Evolutionary conservation across 192 early-diverging fungal genomes (phyloP), one percentile per base, ranked within the genome.

Genomic region (Coemansia sp.): DNA sequence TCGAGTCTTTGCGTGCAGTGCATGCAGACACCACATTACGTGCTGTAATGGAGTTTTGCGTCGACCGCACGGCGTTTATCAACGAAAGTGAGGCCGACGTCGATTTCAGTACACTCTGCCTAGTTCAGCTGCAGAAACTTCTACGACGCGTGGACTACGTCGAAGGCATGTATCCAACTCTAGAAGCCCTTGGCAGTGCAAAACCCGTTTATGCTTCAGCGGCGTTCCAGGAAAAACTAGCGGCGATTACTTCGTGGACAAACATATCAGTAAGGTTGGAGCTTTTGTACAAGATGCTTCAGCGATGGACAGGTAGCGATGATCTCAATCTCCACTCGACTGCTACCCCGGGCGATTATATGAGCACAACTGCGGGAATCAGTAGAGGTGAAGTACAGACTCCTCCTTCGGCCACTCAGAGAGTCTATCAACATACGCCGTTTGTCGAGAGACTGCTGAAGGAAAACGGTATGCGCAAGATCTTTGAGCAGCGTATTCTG

Each of bases 371-470:
- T 0, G 63, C 34, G 8, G 77, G 77, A 3, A 75, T 80, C 36
- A 75, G 68, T 5, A 58, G 58, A 18, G 32, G 32, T 18, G 20
- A 64, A 3, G 20, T 48, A 2, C 20, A 56, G 54, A 66, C 40
- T 11, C 52, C 64, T 31, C 40, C 58, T 2, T 25, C 56, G 52
- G 57, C 68, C 28, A 42, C 42, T 10, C 28, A 34, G 36, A 65
- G 69, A 58, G 74, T 54, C 5, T 67, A 65, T 38, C 64, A 72
- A 61, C 75, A 77, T 59, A 82, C 80, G 33, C 90, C 92, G 29
- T 95, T 95, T 79, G 85, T 95, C 29, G 93, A 95, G 76, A 84
- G 90, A 56, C 80, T 95, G 57, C 76, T 94, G 51, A 93, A 92
- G 76, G 93, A 95, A 66, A 89, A 87, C 60, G 90, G 89, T 4